phyloP scores from a whole-genome alignment of 257 asterid genomes.

The Ligustrum vulgare region DNA sequence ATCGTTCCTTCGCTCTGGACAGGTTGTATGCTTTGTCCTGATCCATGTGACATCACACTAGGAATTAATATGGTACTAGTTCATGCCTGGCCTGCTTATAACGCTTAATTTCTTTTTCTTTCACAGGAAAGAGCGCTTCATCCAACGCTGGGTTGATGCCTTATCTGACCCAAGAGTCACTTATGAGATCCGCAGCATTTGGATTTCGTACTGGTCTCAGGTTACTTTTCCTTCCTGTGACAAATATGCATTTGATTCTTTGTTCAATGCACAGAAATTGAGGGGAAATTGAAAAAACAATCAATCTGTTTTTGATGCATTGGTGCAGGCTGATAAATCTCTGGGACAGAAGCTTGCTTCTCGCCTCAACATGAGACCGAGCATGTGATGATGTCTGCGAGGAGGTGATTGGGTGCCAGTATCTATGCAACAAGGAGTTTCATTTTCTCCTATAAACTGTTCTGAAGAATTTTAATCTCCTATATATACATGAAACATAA shows the following conservation, averaged over 20 bases:
- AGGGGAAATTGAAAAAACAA: no score
- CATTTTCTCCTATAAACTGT: not conserved
- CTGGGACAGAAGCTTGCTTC: conserved; percentile 74
- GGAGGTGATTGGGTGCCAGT: not conserved
- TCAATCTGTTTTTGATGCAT: not conserved
- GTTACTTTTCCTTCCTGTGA: conserved; percentile 10
- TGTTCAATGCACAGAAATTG: no score
- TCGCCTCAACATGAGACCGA: conserved; percentile 60
- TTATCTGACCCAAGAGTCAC: conserved; percentile 46
- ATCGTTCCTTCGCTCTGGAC: conserved; percentile 44
- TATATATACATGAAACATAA: not conserved
- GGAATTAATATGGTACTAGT: not conserved
- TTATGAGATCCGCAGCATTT: conserved; percentile 47
- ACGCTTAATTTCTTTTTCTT: not conserved
- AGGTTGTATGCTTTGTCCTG: conserved; percentile 22
- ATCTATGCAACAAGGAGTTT: not conserved
- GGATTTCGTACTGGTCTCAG: conserved; percentile 47
- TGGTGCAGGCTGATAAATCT: conserved; percentile 66
- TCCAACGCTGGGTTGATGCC: conserved; percentile 45
- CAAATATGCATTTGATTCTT: no score
- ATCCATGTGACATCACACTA: not conserved
- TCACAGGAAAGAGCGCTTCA: conserved; percentile 48
- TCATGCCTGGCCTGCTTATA: not conserved
- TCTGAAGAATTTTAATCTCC: not conserved
- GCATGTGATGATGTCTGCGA: conserved; percentile 44